phyloP scores from a whole-genome alignment of 768 basidiomycete genomes.

The Trametes cinnabarina region DNA sequence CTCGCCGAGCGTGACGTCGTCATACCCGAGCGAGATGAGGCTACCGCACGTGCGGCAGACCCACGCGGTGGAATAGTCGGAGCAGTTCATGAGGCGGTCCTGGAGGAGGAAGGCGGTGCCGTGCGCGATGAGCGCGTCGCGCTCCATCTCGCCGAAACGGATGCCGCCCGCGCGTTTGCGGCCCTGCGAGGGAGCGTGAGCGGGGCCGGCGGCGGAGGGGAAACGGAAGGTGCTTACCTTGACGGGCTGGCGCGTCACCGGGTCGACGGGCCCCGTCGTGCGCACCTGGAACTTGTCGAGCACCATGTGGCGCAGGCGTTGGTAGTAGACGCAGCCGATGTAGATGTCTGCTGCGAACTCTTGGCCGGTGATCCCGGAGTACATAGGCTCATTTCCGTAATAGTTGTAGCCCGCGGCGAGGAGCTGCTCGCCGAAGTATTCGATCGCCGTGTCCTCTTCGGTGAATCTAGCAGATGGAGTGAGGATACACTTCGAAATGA shows the following conservation, averaged over 20 bases:
- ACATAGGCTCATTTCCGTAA: conserved; percentile 99
- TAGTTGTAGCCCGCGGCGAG: conserved; percentile 95
- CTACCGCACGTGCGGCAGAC: conserved; percentile 96
- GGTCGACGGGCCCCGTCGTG: conserved; percentile 96
- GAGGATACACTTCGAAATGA: conserved; percentile 5
- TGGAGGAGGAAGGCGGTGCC: conserved; percentile 98
- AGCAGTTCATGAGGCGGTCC: conserved; percentile 99
- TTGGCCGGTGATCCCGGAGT: conserved; percentile 97
- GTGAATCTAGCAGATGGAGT: conserved; percentile 61
- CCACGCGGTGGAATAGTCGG: conserved; percentile 99
- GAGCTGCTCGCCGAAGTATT: conserved; percentile 96
- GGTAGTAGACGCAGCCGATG: conserved; percentile 97
- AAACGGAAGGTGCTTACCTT: conserved; percentile 57
- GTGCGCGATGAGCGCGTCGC: conserved; percentile 97
- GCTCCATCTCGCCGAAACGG: conserved; percentile 99
- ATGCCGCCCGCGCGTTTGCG: conserved; percentile 98
- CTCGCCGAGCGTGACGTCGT: conserved; percentile 77
- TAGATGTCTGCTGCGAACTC: conserved; percentile 99
- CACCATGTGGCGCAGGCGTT: conserved; percentile 98
- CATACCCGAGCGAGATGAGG: conserved; percentile 93
- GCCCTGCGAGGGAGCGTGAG: conserved; percentile 46
- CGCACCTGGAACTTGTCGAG: conserved; percentile 99
- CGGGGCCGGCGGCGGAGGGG: not conserved
- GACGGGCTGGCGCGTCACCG: conserved; percentile 93
- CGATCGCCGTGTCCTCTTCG: conserved; percentile 94